A percentile compares a stretch with the other conserved stretches of the same genome.
These are phyloP conservation scores for Scutellaria minor DNA, from an alignment of 257 asterid genomes.

Conservation along the genomic window DNA sequence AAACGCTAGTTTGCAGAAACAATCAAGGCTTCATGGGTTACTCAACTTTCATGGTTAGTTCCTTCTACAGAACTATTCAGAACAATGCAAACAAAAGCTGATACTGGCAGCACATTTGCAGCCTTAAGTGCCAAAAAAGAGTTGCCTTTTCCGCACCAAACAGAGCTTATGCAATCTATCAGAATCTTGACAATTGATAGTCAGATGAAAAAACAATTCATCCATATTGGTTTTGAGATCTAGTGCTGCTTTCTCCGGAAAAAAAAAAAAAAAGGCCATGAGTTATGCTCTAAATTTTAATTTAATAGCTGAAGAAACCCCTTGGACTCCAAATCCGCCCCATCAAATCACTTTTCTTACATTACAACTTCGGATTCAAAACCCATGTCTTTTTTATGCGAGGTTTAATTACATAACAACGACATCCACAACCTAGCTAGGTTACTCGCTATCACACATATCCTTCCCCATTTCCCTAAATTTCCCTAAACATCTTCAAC, in stretches of 20 bases:
- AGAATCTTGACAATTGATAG: background rate
- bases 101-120: slow-evolving; percentile 14
- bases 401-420: background rate
- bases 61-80: slow-evolving; percentile 1
- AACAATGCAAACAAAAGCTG: background rate
- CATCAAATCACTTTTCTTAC: background rate
- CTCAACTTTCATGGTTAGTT: background rate
- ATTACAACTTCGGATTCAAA: slow-evolving; percentile 14
- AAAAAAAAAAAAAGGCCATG: background rate
- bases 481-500: slow-evolving; percentile 28
- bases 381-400: slow-evolving; percentile 14
- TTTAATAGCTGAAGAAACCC: slow-evolving; percentile 24
- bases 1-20: background rate
- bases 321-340: slow-evolving; percentile 28
- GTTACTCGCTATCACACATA: slow-evolving; percentile 15
- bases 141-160: background rate
- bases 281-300: background rate
- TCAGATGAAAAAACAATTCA: slow-evolving; percentile 19
- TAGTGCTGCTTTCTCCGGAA: slow-evolving; percentile 4
- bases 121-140: background rate
- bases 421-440: slow-evolving; percentile 21
- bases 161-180: slow-evolving; percentile 6
- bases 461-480: slow-evolving; percentile 14
- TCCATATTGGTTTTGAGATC: slow-evolving; percentile 11
- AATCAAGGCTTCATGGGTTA: background rate